Conservation (phyloP, 2,329 filamentous ascomycete genomes). For the Colletotrichum musicola region DNA sequence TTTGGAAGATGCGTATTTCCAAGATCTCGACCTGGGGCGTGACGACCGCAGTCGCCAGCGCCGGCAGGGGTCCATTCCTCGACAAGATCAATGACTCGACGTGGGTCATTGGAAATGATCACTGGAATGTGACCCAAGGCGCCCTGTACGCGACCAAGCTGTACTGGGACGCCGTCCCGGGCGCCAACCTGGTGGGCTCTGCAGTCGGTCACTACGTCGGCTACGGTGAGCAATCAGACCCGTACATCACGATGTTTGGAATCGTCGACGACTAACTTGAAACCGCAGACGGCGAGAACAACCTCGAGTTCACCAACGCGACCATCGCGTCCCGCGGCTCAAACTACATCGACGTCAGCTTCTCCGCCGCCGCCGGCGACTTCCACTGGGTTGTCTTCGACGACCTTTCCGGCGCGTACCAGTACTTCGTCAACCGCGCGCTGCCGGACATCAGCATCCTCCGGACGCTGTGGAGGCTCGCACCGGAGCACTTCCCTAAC, state of each 20-base stretch:
- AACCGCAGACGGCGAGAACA: conserved; percentile 31
- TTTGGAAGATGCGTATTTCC: conserved; percentile 10
- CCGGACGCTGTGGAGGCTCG: conserved; percentile 33
- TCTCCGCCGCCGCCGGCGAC: conserved; percentile 31
- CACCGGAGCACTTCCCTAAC: conserved; percentile 33
- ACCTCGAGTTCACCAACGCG: conserved; percentile 33
- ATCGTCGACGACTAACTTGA: conserved; percentile 11
- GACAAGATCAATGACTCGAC: conserved; percentile 27
- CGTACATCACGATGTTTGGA: not conserved
- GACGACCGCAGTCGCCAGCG: conserved; percentile 10
- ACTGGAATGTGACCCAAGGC: conserved; percentile 40
- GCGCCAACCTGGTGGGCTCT: conserved; percentile 36
- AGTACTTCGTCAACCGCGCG: conserved; percentile 39
- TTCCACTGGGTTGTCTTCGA: conserved; percentile 40
- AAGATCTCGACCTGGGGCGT: conserved; percentile 13
- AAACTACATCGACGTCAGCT: conserved; percentile 38
- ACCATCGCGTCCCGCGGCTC: conserved; percentile 29
- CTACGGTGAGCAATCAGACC: conserved; percentile 12
- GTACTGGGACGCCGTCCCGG: conserved; percentile 36
- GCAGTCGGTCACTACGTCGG: conserved; percentile 35
- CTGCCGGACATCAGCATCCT: conserved; percentile 37
- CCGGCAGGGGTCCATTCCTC: conserved; percentile 34
- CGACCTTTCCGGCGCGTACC: conserved; percentile 36
- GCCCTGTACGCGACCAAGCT: conserved; percentile 33
- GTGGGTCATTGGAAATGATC: conserved; percentile 39